Conservation (phyloP, 257 asterid genomes). For the Nicotiana attenuata region DNA sequence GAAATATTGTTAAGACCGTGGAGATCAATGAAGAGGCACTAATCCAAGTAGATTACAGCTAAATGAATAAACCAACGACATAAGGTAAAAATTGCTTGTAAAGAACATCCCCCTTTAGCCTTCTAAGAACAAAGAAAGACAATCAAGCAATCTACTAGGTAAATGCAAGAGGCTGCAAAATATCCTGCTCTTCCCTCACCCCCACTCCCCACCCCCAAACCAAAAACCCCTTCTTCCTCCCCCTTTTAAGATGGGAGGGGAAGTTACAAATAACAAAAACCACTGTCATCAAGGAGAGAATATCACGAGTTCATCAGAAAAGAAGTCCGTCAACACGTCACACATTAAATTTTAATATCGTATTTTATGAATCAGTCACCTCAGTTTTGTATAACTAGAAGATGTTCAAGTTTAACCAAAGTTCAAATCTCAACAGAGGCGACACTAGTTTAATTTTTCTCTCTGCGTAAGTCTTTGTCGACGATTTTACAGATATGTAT, state of each 20-base stretch:
- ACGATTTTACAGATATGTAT: neutral
- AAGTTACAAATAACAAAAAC: neutral
- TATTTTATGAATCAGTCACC: neutral
- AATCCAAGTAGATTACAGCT: neutral
- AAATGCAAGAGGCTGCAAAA: neutral
- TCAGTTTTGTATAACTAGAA: neutral
- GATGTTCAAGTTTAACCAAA: neutral
- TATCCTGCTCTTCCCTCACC: neutral
- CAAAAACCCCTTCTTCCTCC: neutral
- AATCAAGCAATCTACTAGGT: neutral
- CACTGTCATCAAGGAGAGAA: neutral
- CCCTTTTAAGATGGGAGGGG: neutral
- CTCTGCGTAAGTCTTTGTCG: neutral
- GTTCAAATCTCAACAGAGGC: neutral
- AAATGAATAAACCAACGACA: neutral
- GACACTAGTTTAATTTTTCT: neutral
- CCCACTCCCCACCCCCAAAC: neutral
- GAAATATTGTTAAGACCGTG: neutral
- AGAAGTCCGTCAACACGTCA: neutral
- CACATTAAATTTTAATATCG: neutral
- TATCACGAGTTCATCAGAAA: neutral
- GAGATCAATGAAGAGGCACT: neutral
- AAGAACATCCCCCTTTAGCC: neutral
- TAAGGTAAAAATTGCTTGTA: conserved; percentile 1
- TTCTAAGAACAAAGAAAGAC: neutral